A percentile compares a stretch with the other conserved stretches of the same genome.
phyloP scores from a whole-genome alignment of 306 rosid species.

The Corylus heterophylla region DNA sequence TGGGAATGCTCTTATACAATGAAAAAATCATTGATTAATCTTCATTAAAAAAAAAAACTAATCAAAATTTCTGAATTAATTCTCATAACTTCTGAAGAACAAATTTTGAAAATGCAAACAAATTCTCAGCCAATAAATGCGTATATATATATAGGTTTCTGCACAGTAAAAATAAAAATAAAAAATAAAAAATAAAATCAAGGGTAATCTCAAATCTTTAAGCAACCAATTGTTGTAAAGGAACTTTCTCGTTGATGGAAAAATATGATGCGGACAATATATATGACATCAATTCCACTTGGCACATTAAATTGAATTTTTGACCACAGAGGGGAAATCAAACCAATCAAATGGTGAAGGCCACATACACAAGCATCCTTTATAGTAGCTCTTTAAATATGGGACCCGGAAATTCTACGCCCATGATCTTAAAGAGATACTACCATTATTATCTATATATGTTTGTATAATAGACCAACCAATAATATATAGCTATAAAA shows the following conservation, averaged over 20 bases:
- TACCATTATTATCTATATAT: not conserved
- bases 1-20: too few relatives aligned
- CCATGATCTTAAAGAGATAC: not conserved
- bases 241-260: not conserved
- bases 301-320: not conserved
- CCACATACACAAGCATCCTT: conserved; percentile 13
- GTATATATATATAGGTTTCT: not conserved
- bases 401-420: conserved; percentile 15
- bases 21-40: too few relatives aligned
- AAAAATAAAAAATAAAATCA: not conserved
- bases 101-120: not conserved
- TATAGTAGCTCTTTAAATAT: not conserved
- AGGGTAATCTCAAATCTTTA: not conserved
- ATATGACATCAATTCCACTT: conserved; percentile 19
- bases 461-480: conserved; percentile 11
- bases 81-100: too few relatives aligned
- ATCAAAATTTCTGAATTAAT: not conserved
- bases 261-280: not conserved
- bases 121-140: not conserved
- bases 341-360: conserved; percentile 7
- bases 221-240: not conserved
- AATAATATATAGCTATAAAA: not conserved
- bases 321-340: conserved; percentile 3
- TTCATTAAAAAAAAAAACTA: too few relatives aligned
- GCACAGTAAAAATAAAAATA: not conserved